phyloP scores from a whole-genome alignment of 2,329 filamentous ascomycete genomes.

The Dactylellina haptotyla region DNA sequence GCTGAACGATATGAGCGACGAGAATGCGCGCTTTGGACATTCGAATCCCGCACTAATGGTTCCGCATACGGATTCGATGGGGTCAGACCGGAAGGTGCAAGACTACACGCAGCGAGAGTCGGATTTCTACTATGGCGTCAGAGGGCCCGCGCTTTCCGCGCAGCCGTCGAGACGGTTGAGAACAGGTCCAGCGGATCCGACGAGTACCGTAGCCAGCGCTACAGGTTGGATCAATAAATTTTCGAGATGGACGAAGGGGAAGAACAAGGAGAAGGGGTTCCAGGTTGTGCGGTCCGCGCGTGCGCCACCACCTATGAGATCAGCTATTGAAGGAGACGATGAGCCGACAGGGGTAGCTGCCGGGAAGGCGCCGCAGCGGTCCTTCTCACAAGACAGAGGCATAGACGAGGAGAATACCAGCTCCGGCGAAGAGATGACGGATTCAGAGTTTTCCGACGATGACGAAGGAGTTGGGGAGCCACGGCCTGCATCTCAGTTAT shows the following conservation, averaged over 20 bases:
- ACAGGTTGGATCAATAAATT: constrained; percentile 85
- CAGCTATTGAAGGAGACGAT: constrained; percentile 73
- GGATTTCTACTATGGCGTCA: constrained; percentile 94
- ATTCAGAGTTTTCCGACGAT: constrained; percentile 59
- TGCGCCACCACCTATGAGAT: constrained; percentile 80
- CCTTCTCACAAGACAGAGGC: constrained; percentile 60
- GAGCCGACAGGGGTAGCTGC: constrained; percentile 67
- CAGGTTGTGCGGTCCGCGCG: constrained; percentile 92
- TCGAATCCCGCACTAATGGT: constrained; percentile 66
- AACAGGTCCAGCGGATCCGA: constrained; percentile 93
- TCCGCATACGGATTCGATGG: constrained; percentile 59
- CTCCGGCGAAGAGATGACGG: constrained; percentile 49
- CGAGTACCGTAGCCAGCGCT: constrained; percentile 86
- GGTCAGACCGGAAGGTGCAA: constrained; percentile 68
- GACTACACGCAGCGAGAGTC: constrained; percentile 95
- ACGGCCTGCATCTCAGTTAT: constrained; percentile 61
- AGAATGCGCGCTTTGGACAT: constrained; percentile 64
- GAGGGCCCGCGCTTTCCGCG: constrained; percentile 83
- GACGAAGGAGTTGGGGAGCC: constrained; percentile 62
- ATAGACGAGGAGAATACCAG: constrained; percentile 56
- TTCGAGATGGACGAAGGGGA: constrained; percentile 51
- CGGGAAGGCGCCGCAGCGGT: constrained; percentile 72
- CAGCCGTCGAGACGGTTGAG: constrained; percentile 84
- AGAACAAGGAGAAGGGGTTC: constrained; percentile 78
- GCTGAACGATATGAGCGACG: constrained; percentile 57